phyloP scores from a whole-genome alignment of 2,329 filamentous ascomycete genomes.

The Fusarium staphyleae region DNA sequence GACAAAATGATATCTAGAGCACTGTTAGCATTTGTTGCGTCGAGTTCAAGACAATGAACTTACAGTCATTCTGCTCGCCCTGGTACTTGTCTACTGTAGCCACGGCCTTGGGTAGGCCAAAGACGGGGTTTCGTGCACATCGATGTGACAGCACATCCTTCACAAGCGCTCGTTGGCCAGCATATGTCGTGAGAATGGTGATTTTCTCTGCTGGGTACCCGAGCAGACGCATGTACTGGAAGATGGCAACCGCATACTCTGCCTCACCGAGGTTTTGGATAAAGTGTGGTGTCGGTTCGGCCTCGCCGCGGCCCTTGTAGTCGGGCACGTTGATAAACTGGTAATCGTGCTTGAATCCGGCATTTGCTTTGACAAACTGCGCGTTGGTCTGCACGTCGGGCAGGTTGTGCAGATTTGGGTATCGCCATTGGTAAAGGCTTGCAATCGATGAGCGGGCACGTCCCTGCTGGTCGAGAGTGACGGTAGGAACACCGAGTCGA shows the following conservation, averaged over 20 bases:
- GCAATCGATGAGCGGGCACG: slow-evolving; percentile 88
- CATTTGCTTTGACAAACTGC: slow-evolving; percentile 84
- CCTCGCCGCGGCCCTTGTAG: slow-evolving; percentile 89
- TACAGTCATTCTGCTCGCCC: slow-evolving; percentile 98
- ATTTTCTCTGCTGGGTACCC: slow-evolving; percentile 88
- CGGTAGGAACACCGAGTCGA: slow-evolving; percentile 88
- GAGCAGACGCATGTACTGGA: slow-evolving; percentile 95
- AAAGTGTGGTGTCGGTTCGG: slow-evolving; percentile 90
- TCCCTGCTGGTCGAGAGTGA: slow-evolving; percentile 91
- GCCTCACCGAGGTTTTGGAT: slow-evolving; percentile 97
- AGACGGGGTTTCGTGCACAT: slow-evolving; percentile 82
- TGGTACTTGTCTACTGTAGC: slow-evolving; percentile 99
- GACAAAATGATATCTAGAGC: slow-evolving; percentile 86
- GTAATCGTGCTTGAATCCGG: slow-evolving; percentile 91
- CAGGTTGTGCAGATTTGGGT: slow-evolving; percentile 79
- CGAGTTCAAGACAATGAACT: slow-evolving; percentile 49
- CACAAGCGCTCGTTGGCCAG: slow-evolving; percentile 88
- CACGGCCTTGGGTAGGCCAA: slow-evolving; percentile 87
- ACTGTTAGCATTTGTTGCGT: slow-evolving; percentile 30
- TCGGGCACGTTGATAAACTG: slow-evolving; percentile 96
- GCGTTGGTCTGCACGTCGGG: slow-evolving; percentile 71
- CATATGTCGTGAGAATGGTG: slow-evolving; percentile 90
- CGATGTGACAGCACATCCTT: slow-evolving; percentile 84
- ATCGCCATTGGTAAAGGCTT: slow-evolving; percentile 92
- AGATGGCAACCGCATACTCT: slow-evolving; percentile 94